Evolutionary conservation across 169 alveolate species (phyloP).

Genomic region (Eimeria praecox): DNA sequence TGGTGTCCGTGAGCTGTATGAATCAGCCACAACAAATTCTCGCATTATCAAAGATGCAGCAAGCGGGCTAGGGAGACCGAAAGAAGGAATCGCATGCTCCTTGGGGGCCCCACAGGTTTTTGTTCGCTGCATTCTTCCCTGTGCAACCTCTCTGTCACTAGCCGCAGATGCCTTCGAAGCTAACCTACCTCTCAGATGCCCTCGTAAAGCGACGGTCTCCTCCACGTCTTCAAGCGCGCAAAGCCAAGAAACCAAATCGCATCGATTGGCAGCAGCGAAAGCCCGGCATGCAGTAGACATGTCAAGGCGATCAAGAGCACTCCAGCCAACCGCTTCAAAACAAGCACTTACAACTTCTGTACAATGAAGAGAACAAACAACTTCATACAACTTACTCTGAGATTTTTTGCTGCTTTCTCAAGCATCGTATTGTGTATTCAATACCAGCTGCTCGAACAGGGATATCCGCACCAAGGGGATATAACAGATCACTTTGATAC

Average conservation of each 20-base stretch:
- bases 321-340: slow-evolving; percentile 41
- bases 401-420: not conserved
- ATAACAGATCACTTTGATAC: too few species aligned
- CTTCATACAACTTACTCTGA: too few species aligned
- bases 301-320: not conserved
- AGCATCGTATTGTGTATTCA: too few species aligned
- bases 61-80: not conserved
- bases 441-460: too few species aligned
- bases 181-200: slow-evolving; percentile 2
- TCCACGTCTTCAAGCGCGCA: slow-evolving; percentile 23
- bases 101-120: not conserved
- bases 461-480: too few species aligned
- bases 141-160: not conserved
- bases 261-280: not conserved
- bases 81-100: not conserved
- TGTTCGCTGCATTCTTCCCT: not conserved
- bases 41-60: not conserved
- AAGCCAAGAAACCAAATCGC: slow-evolving; percentile 15
- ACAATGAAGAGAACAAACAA: not conserved
- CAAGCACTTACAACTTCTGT: slow-evolving; percentile 3
- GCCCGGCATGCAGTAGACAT: not conserved
- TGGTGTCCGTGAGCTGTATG: slow-evolving; percentile 1
- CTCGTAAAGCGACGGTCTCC: slow-evolving; percentile 21
- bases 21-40: not conserved
- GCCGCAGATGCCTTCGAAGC: not conserved